Conservation (phyloP, 2,329 filamentous ascomycete genomes). For the Trichothecium roseum region DNA sequence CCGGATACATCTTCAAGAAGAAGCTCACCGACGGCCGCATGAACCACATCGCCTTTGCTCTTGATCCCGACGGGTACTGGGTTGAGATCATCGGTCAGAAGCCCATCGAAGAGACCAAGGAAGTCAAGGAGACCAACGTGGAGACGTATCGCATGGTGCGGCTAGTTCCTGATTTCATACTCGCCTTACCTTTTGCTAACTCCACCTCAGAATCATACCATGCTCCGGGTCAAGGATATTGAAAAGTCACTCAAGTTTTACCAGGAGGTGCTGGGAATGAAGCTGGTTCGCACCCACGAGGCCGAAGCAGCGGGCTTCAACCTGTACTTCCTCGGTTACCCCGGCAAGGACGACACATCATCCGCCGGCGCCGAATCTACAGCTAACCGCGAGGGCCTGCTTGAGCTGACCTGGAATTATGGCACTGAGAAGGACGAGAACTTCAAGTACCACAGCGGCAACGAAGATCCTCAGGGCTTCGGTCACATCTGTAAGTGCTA, state of each 20-base stretch:
- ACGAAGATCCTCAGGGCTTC: slow-evolving; percentile 84
- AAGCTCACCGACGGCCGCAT: slow-evolving; percentile 82
- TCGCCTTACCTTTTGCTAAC: background rate
- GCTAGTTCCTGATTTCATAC: background rate
- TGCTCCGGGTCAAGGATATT: slow-evolving; percentile 84
- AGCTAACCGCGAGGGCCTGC: slow-evolving; percentile 65
- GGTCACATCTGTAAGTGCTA: slow-evolving; percentile 70
- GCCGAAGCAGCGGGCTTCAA: slow-evolving; percentile 67
- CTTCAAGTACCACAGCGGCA: slow-evolving; percentile 89
- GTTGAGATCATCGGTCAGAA: slow-evolving; percentile 74
- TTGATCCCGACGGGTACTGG: slow-evolving; percentile 85
- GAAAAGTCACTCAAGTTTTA: slow-evolving; percentile 70
- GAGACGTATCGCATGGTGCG: slow-evolving; percentile 61
- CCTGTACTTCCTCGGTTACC: slow-evolving; percentile 86
- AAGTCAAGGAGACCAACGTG: slow-evolving; percentile 61
- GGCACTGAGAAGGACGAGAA: slow-evolving; percentile 75
- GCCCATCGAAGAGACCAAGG: slow-evolving; percentile 59
- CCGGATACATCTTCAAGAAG: slow-evolving; percentile 92
- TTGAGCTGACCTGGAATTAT: slow-evolving; percentile 83
- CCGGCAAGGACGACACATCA: slow-evolving; percentile 35
- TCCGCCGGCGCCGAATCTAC: slow-evolving; percentile 38
- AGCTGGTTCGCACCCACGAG: slow-evolving; percentile 62
- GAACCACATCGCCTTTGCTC: slow-evolving; percentile 78
- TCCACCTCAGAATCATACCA: slow-evolving; percentile 63
- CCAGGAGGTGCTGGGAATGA: slow-evolving; percentile 84